Evolutionary conservation across 768 basidiomycete species (phyloP), one percentile per base, ranked within the genome.

Genomic region (Galerina marginata): DNA sequence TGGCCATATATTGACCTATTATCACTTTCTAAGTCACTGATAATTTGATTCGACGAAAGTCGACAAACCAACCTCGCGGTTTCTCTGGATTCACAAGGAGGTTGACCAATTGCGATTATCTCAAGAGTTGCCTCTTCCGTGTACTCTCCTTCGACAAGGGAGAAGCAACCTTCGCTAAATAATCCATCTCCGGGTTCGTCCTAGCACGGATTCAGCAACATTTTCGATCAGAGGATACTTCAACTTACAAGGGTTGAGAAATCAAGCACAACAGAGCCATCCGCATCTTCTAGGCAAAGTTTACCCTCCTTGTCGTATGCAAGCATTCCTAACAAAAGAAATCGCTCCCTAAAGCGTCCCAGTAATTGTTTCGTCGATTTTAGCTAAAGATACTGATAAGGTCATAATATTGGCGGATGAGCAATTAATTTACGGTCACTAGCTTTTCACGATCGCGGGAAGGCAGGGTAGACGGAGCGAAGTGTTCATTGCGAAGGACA

Each of bases 341-440:
- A 99, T 11, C 94, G 86, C 46, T 95, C 86, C 15, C 94, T 91
- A 23, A 92, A 85, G 48, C 97, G 85, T 15, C 97, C 97, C 2
- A 99, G 81, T 9, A 99, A 82, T 71, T 99, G 96, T 73, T 98
- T 97, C 4, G 95, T 99, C 1, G 97, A 96, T 68, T 89, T 93
- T 16, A 99, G 79, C 95, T 96, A 63, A 49, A 29, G 40, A 33
- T 20, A 26, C 6, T 2, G 49, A 23, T 42, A 61, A 36, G 7
- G 25, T 10, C 3, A 38, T 2, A 7, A 42, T 39, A 9, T 15
- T 23, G 39, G 6, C 20, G 33, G 12, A 47, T 40, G 37, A 16
- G 9, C 33, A 46, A 25, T 10, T 20, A 42, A 62, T 87, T 65
- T 69, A 93, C 94, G 62, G 96, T 97, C 47, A 99, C 89, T 57